Evolutionary conservation across 306 rosid species (phyloP).

Genomic region (Lathyrus aphaca): DNA sequence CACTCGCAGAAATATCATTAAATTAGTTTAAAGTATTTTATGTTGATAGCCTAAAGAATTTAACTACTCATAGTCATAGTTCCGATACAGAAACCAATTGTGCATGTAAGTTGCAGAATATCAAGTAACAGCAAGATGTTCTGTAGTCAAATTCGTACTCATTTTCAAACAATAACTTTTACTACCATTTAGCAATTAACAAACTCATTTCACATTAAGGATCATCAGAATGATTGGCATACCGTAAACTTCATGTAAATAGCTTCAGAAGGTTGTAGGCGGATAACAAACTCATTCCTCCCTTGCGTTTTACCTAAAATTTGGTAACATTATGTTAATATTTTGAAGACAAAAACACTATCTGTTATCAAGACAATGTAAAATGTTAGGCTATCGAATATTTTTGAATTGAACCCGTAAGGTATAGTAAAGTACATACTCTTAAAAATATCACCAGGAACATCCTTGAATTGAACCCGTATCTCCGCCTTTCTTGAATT

Average conservation of each 20-base stretch:
- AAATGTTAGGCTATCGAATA: neutral
- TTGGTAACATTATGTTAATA: slow-evolving; percentile 28
- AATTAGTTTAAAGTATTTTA: neutral
- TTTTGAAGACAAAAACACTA: neutral
- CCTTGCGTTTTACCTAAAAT: slow-evolving; percentile 77
- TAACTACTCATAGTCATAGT: too few species aligned
- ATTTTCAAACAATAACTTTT: too few species aligned
- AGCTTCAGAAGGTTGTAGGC: slow-evolving; percentile 84
- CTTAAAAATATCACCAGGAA: slow-evolving; percentile 95
- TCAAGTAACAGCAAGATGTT: too few species aligned
- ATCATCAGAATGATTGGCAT: slow-evolving; percentile 31
- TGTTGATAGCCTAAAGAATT: neutral
- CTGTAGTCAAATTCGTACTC: too few species aligned
- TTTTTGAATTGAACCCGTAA: neutral
- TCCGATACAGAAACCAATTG: too few species aligned
- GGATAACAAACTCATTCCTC: slow-evolving; percentile 86
- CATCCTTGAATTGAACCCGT: slow-evolving; percentile 96
- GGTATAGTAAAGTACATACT: slow-evolving; percentile 56
- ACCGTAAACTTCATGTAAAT: slow-evolving; percentile 92
- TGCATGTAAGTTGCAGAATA: too few species aligned
- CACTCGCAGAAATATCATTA: neutral
- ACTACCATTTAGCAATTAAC: too few species aligned
- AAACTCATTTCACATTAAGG: neutral
- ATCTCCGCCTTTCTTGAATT: slow-evolving; percentile 91
- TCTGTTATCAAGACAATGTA: slow-evolving; percentile 23